Evolutionary conservation across 352 stramenopile species (phyloP), one percentile per base, ranked within the genome.

Genomic region (Albugo candida): DNA sequence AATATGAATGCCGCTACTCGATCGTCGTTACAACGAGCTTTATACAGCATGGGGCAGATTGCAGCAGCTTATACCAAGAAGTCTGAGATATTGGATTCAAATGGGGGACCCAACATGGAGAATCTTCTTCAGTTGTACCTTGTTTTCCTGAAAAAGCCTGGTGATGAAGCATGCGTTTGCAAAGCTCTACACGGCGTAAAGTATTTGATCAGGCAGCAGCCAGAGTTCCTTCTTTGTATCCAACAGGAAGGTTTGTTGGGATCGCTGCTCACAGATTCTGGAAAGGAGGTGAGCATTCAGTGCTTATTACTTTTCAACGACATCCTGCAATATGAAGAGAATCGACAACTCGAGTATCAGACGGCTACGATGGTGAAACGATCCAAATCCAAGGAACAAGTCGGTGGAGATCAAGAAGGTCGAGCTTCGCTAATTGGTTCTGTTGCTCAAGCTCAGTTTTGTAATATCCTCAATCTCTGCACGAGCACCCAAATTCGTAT

Each of bases 111-210:
- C 6, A 63, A 87, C 17, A 68, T 75, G 49, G 49, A 81, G 21
- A 65, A 60, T 8, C 58, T 92, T 13, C 88, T 83, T 34, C 52
- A 67, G 14, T 54, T 68, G 1, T 89, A 83, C 51, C 48, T 48
- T 8, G 53, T 53, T 11, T 89, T 70, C 45, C 31, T 81, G 36
- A 55, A 54, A 12, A 59, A 72, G 16, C 50, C 52, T 36, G 62
- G 64, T 5, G 81, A 70, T 43, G 38, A 63, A 27, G 41, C 50
- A 8, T 85, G 74, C 36, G 58, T 59, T 13, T 63, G 71, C 18
- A 92, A 87, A 58, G 76, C 72, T 50, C 69, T 85, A 0, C 79
- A 89, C 59, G 79, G 72, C 14, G 60, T 92, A n/a, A 75, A 77
- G 0, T 92, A 81, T 37, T 41, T 92, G 5, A 84, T 88, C 49